A percentile compares a stretch with the other conserved stretches of the same genome.
Conservation (phyloP, 768 basidiomycete genomes). For the Boletus rubroflammeus region DNA sequence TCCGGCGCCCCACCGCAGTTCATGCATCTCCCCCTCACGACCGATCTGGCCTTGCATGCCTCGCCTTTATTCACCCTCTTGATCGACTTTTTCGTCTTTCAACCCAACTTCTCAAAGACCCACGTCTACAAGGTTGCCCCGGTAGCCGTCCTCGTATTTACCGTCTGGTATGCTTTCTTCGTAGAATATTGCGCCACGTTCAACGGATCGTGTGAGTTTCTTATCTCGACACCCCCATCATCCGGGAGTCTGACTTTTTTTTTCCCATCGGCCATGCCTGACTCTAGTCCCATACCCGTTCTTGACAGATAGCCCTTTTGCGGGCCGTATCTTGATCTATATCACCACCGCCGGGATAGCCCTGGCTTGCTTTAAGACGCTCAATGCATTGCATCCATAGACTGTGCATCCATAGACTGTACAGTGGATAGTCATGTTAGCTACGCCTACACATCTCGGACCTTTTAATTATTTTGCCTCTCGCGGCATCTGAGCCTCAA, state of each 20-base stretch:
- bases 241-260: constrained; percentile 1
- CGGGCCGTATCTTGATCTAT: constrained; percentile 59
- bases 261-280: not conserved
- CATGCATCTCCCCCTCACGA: constrained; percentile 44
- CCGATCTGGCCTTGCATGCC: constrained; percentile 67
- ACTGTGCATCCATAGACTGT: not conserved
- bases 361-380: constrained; percentile 48
- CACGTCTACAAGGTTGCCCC: constrained; percentile 18
- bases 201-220: constrained; percentile 60
- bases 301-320: constrained; percentile 55
- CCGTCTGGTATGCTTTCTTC: constrained; percentile 56
- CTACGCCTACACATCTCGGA: not conserved
- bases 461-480: not conserved
- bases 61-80: constrained; percentile 55
- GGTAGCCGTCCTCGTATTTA: constrained; percentile 17
- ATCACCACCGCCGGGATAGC: constrained; percentile 47
- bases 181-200: constrained; percentile 62
- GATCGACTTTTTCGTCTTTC: constrained; percentile 66
- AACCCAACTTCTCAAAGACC: constrained; percentile 46
- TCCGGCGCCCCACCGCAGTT: constrained; percentile 10
- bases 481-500: not conserved
- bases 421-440: not conserved
- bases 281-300: constrained; percentile 79
- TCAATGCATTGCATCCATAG: constrained; percentile 55
- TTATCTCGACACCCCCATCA: not conserved